phyloP scores from a whole-genome alignment of 2,329 filamentous ascomycete species.

The Clonostachys byssicola region DNA sequence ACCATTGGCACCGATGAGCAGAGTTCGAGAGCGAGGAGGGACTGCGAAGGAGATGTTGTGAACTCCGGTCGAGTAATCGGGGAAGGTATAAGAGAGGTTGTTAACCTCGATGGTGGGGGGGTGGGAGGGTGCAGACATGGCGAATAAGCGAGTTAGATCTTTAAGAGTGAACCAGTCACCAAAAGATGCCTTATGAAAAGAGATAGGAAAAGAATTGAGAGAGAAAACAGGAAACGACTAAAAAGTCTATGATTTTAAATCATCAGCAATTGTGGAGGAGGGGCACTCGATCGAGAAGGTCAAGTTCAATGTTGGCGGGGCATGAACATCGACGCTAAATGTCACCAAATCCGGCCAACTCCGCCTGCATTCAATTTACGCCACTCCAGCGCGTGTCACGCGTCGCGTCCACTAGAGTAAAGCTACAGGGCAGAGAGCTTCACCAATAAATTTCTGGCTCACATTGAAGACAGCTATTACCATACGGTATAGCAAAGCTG shows the following conservation, averaged over 20 bases:
- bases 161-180: neutral
- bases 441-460: too few relatives aligned
- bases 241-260: neutral
- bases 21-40: slow-evolving; percentile 78
- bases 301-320: neutral
- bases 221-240: neutral
- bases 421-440: too few relatives aligned
- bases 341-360: too few relatives aligned
- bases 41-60: slow-evolving; percentile 69
- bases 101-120: slow-evolving; percentile 66
- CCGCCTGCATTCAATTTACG: too few relatives aligned
- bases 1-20: slow-evolving; percentile 94
- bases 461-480: neutral
- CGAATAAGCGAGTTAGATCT: neutral
- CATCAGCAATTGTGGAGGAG: neutral
- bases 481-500: neutral
- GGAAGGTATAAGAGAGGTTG: slow-evolving; percentile 83
- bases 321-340: neutral
- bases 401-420: too few relatives aligned
- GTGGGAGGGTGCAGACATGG: slow-evolving; percentile 19
- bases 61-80: slow-evolving; percentile 78
- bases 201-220: neutral
- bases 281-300: too few relatives aligned
- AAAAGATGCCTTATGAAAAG: neutral
- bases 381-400: too few relatives aligned